Conservation (phyloP, 192 early-diverging fungal species). For the Backusella liffmaniae region DNA sequence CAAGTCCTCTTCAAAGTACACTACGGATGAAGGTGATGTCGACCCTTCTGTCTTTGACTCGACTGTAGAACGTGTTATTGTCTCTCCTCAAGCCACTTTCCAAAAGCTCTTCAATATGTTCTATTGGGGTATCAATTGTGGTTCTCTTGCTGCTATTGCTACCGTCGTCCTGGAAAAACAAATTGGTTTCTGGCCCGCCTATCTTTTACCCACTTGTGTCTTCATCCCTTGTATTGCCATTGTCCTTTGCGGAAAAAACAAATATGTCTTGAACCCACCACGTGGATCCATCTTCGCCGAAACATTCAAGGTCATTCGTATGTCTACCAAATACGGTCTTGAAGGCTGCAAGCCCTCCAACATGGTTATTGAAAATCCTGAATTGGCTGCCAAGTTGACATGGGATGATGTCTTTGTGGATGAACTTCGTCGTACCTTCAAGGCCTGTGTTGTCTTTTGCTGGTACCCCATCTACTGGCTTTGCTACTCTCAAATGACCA, state of each 20-base stretch:
- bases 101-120: conserved; percentile 84
- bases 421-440: conserved; percentile 54
- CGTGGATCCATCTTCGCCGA: conserved; percentile 55
- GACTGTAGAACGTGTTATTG: conserved; percentile 56
- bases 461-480: conserved; percentile 78
- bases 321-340: conserved; percentile 37
- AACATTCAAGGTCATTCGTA: conserved; percentile 41
- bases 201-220: conserved; percentile 49
- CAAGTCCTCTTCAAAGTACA: not conserved
- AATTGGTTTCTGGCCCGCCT: conserved; percentile 54
- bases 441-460: conserved; percentile 65
- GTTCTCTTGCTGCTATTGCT: conserved; percentile 55
- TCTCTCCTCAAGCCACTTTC: conserved; percentile 62
- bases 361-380: conserved; percentile 26
- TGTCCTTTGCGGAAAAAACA: conserved; percentile 45
- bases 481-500: conserved; percentile 63
- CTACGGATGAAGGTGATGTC: conserved; percentile 6
- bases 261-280: conserved; percentile 50
- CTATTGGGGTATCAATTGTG: conserved; percentile 72
- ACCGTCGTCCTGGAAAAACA: conserved; percentile 54
- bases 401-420: conserved; percentile 73
- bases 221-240: conserved; percentile 49
- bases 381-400: conserved; percentile 24
- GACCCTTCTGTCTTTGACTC: not conserved
- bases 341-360: conserved; percentile 62